A percentile compares a stretch with the other conserved stretches of the same genome.
phyloP scores from a whole-genome alignment of 2,329 filamentous ascomycete genomes.

The Blumeria graminis region DNA sequence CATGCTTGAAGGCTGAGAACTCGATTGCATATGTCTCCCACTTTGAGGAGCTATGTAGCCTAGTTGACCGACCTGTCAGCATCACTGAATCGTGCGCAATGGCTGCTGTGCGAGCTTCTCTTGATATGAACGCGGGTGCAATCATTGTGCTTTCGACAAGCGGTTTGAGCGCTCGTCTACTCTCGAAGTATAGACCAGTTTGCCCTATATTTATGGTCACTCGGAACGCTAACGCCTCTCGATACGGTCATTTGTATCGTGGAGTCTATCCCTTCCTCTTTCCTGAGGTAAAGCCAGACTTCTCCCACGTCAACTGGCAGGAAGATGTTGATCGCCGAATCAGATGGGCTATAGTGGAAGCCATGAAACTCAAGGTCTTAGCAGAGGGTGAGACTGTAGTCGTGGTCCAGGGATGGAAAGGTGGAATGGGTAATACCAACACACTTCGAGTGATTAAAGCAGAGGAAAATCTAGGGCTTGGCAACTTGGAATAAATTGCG shows the following conservation, averaged over 20 bases:
- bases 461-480: not conserved
- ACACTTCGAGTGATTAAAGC: conserved; percentile 20
- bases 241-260: conserved; percentile 88
- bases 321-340: conserved; percentile 94
- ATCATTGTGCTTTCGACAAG: conserved; percentile 94
- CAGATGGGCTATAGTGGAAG: conserved; percentile 85
- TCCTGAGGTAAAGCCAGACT: conserved; percentile 83
- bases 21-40: conserved; percentile 91
- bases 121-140: conserved; percentile 88
- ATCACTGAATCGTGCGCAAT: conserved; percentile 90
- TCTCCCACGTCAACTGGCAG: conserved; percentile 83
- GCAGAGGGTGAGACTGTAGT: conserved; percentile 50
- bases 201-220: conserved; percentile 99
- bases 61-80: conserved; percentile 61
- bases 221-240: conserved; percentile 56
- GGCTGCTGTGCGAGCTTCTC: conserved; percentile 82
- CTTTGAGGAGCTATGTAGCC: conserved; percentile 79
- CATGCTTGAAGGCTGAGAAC: conserved; percentile 88
- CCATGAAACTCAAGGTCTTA: conserved; percentile 58
- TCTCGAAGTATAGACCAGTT: conserved; percentile 96
- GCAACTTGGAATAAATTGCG: not conserved
- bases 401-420: conserved; percentile 78
- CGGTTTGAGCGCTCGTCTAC: conserved; percentile 76
- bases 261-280: conserved; percentile 97
- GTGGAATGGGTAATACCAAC: conserved; percentile 81